phyloP scores from a whole-genome alignment of 257 asterid genomes.

The Solanum gracilifrons region DNA sequence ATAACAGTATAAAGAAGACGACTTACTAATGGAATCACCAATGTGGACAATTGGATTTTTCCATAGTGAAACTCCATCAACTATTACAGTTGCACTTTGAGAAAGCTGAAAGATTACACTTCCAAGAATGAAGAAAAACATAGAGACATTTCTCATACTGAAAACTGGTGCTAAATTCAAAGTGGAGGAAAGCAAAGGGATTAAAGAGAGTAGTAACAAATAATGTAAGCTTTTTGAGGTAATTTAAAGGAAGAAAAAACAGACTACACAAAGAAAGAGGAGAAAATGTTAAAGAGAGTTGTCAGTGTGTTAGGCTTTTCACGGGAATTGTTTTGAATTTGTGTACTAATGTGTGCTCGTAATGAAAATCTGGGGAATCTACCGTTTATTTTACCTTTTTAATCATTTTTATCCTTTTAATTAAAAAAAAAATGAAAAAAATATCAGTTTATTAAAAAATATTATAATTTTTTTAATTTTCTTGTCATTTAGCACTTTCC shows the following conservation, averaged over 20 bases:
- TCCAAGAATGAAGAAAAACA: constrained; percentile 20
- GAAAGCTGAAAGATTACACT: constrained; percentile 21
- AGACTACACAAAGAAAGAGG: neutral
- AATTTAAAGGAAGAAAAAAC: neutral
- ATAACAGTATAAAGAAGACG: neutral
- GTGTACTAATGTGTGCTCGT: constrained; percentile 6
- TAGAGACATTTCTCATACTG: constrained; percentile 16
- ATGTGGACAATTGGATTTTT: constrained; percentile 60
- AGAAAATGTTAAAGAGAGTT: constrained; percentile 12
- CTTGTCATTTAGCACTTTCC: too few species aligned
- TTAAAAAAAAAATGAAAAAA: too few species aligned
- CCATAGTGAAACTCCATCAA: constrained; percentile 80
- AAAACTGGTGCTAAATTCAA: neutral
- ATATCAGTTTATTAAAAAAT: too few species aligned
- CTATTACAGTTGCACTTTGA: constrained; percentile 43
- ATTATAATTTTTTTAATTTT: too few species aligned
- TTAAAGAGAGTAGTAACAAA: neutral
- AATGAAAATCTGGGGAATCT: constrained; percentile 18
- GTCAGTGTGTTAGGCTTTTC: constrained; percentile 50
- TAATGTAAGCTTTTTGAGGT: neutral
- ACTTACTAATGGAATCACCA: constrained; percentile 82
- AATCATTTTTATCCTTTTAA: too few species aligned
- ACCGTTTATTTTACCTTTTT: too few species aligned
- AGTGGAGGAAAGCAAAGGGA: neutral
- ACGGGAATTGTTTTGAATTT: constrained; percentile 29